phyloP scores from a whole-genome alignment of 306 rosid species.

The Argentina anserina region DNA sequence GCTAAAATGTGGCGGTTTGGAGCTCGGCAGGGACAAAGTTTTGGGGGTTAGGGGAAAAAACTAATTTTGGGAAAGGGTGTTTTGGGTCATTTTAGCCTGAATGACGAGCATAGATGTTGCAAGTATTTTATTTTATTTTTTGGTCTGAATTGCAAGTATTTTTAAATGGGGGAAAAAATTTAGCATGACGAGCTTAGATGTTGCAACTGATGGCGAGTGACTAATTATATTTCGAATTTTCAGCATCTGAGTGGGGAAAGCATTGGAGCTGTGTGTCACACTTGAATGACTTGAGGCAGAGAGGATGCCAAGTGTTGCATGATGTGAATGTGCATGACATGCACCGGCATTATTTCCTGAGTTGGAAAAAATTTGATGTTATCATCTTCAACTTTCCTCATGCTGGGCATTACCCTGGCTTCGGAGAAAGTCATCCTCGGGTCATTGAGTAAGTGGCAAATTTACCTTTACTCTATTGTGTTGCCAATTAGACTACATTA shows the following conservation, averaged over 20 bases:
- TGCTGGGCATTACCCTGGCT: constrained; percentile 23
- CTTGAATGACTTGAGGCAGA: constrained; percentile 18
- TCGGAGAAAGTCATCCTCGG: background rate
- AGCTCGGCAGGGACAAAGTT: background rate
- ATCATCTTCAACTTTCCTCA: constrained; percentile 36
- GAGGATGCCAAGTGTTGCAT: constrained; percentile 24
- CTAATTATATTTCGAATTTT: background rate
- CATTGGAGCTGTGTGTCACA: background rate
- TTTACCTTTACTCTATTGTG: background rate
- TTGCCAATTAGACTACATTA: background rate
- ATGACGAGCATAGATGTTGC: background rate
- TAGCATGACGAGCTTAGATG: too few relatives aligned
- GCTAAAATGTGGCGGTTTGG: background rate
- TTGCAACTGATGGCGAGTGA: background rate
- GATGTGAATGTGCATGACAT: constrained; percentile 19
- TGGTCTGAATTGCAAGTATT: too few relatives aligned
- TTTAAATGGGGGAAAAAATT: too few relatives aligned
- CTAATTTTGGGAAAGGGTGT: background rate
- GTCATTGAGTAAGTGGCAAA: constrained; percentile 16
- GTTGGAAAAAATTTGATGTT: constrained; percentile 19
- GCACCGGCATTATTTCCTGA: background rate
- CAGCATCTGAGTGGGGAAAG: background rate
- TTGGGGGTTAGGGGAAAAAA: too few relatives aligned
- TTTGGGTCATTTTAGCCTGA: background rate
- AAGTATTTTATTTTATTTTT: too few relatives aligned